Base-by-base conservation (phyloP, 2,329 filamentous ascomycete genomes). In the Microdochium trichocladiopsis region DNA sequence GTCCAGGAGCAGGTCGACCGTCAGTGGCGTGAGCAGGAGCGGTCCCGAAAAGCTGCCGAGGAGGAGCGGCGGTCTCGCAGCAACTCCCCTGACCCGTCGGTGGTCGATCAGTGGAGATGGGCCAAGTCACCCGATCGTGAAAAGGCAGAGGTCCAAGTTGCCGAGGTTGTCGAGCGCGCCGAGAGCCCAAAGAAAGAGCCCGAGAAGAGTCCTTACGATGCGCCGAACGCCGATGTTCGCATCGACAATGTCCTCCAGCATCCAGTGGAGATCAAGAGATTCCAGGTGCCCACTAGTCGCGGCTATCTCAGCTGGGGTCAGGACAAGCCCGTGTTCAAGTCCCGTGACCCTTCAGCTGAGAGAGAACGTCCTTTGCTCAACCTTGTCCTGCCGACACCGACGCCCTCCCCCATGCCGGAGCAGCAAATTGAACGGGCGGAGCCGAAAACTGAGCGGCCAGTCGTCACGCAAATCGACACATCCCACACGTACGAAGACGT, bases 221-320 rank as follows among this genome's bases (percentile, higher is more conserved):
- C 67, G 8, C 83, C 83, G 2, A 73, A 86, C 60, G 83, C 83
- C n/a, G 83, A 86, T 62, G 81, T 86, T 51, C 72, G 70, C 50
- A 78, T 84, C 53, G 82, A 86, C 61, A 77, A 83, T 58, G 67
- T 78, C 54, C 73, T 85, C 55, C 71, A 74, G 51, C 58, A 64
- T 50, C 83, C 83, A 4, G 64, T 65, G 41, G 77, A 84, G 25
- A 65, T 82, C 51, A 56, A 65, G 53, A 64, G 62, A 45, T 70
- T 74, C 61, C 58, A 56, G 31, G 58, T 64, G 10, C 59, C 64
- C 18, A 50, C 56, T 48, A 56, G 55, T 31, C 60, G 58, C 54
- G 60, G 52, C 43, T 65, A 59, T 33, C 62, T 55, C 52, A 64
- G 55, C n/a, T 53, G 59, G 36, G 25, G 56, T 3, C 64, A 69